Evolutionary conservation across 495 filamentous ascomycete species (phyloP).

Genomic region (Hyaloscypha hepaticicola): DNA sequence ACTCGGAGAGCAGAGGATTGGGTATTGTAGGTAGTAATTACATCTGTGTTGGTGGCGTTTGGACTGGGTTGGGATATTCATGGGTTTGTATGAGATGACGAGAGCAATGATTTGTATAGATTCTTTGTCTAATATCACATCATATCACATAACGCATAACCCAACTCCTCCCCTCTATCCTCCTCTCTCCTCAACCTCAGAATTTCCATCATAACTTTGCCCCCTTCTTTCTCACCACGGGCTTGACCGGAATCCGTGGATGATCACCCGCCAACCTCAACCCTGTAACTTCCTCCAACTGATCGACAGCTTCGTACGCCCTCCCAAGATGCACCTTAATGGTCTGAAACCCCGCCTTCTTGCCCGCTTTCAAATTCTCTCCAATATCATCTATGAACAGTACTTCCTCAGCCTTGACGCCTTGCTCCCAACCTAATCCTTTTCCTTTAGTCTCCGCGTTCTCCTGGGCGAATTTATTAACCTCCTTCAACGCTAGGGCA

Average conservation of each 20-base stretch:
- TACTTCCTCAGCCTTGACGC: conserved; percentile 63
- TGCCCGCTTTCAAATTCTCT: conserved; percentile 82
- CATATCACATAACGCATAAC: not conserved
- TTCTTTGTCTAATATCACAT: not conserved
- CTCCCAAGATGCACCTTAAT: conserved; percentile 80
- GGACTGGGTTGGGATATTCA: not conserved
- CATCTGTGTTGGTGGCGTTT: not conserved
- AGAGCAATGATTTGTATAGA: not conserved
- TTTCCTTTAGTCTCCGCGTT: conserved; percentile 31
- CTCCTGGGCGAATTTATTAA: conserved; percentile 57
- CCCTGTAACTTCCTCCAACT: conserved; percentile 50
- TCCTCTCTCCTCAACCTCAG: not conserved
- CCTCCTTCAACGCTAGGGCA: conserved; percentile 61
- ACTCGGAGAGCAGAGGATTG: not conserved
- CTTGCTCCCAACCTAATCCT: conserved; percentile 46
- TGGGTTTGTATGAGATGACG: not conserved
- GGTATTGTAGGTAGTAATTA: not conserved
- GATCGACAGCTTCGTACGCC: conserved; percentile 67
- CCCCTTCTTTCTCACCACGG: conserved; percentile 8
- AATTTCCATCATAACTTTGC: conserved; percentile 2
- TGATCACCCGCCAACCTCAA: conserved; percentile 39
- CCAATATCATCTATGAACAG: conserved; percentile 97
- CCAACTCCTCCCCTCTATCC: not conserved
- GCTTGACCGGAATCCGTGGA: conserved; percentile 27
- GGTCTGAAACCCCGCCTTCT: conserved; percentile 71